These are phyloP conservation scores for Arabidopsis hybrid DNA, from an alignment of 441 rosid genomes.

Conservation along the genomic window DNA sequence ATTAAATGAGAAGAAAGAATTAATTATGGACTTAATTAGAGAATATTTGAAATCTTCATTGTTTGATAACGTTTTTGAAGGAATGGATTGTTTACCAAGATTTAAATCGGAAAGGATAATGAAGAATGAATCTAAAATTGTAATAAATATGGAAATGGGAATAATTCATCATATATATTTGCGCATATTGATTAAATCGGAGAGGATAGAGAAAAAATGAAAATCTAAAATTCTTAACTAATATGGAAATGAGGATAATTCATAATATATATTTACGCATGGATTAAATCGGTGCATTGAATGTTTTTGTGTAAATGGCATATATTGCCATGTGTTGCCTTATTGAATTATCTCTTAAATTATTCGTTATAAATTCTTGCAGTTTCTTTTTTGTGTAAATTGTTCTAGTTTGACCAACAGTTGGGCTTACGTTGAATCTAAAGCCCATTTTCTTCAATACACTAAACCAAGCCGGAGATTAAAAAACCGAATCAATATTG, in stretches of 20 bases:
- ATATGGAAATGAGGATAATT: background rate
- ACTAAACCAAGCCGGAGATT: no score
- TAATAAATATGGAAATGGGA: background rate
- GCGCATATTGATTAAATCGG: background rate
- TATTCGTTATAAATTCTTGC: background rate
- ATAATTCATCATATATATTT: background rate
- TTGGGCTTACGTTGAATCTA: no score
- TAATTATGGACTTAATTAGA: constrained; percentile 8
- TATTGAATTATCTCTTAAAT: background rate
- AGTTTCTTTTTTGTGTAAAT: background rate
- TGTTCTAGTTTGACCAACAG: background rate
- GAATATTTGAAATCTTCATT: background rate
- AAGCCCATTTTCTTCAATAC: no score
- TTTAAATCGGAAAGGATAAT: background rate
- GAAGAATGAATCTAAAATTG: background rate
- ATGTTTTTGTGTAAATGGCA: background rate
- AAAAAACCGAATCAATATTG: no score
- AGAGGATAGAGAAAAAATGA: background rate
- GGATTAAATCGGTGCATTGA: background rate
- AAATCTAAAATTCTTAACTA: background rate
- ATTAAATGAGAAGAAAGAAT: background rate
- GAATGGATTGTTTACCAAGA: background rate
- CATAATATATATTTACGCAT: background rate
- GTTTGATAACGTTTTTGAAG: constrained; percentile 3
- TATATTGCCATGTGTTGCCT: background rate